phyloP scores from a whole-genome alignment of 148 eudicot species.

The Polygonum aviculare region DNA sequence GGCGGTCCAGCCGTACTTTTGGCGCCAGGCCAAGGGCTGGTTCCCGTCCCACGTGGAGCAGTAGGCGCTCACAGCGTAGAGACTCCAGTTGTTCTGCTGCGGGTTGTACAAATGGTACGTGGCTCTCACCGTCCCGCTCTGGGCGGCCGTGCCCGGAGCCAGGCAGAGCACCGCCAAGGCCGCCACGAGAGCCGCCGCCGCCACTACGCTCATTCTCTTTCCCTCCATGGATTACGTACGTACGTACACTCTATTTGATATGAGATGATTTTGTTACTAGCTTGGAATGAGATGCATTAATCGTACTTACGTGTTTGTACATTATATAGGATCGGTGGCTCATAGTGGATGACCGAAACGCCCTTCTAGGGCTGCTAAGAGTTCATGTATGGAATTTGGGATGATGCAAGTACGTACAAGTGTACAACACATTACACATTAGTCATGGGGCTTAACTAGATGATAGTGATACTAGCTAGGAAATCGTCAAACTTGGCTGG shows the following conservation, averaged over 20 bases:
- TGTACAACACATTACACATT: too few relatives aligned
- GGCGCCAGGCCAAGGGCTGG: constrained; percentile 35
- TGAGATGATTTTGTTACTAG: not conserved
- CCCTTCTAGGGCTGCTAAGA: not conserved
- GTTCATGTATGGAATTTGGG: too few relatives aligned
- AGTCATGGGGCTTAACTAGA: not conserved
- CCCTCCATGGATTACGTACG: not conserved
- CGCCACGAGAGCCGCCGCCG: not conserved
- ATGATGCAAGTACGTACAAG: not conserved
- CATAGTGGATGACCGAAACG: not conserved
- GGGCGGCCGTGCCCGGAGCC: not conserved
- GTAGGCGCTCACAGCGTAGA: constrained; percentile 29
- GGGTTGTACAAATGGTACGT: constrained; percentile 45
- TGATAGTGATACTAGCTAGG: not conserved
- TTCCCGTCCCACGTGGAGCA: constrained; percentile 55
- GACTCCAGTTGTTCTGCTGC: constrained; percentile 36
- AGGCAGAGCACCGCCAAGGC: not conserved
- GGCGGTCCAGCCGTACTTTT: constrained; percentile 59
- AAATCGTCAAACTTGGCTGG: not conserved
- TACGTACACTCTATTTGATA: too few relatives aligned
- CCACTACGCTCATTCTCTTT: not conserved
- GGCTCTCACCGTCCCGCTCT: constrained; percentile 27
- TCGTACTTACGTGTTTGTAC: too few relatives aligned
- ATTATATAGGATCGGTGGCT: not conserved
- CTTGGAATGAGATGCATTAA: not conserved